A percentile compares a stretch with the other conserved stretches of the same genome.
phyloP scores from a whole-genome alignment of 2,329 filamentous ascomycete species.

The Cercospora sp. region DNA sequence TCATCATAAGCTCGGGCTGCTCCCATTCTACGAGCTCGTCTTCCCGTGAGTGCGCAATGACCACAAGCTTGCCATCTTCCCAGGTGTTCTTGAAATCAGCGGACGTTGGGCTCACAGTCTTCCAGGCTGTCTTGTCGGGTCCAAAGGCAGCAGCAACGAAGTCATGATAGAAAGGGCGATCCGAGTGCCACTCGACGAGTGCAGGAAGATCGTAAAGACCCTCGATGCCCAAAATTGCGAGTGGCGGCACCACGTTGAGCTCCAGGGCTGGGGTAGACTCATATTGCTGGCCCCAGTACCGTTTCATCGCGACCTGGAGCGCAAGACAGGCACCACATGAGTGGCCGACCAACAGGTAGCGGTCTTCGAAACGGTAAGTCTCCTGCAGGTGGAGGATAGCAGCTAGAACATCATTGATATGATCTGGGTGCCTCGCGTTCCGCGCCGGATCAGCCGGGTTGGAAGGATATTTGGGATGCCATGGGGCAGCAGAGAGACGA shows the following conservation, averaged over 20 bases:
- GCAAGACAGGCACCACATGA: conserved; percentile 64
- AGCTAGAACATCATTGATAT: conserved; percentile 58
- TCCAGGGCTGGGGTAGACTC: conserved; percentile 31
- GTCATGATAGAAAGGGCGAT: conserved; percentile 54
- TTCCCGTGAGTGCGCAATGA: conserved; percentile 49
- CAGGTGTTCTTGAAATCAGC: conserved; percentile 47
- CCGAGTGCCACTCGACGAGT: conserved; percentile 48
- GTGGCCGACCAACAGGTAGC: conserved; percentile 62
- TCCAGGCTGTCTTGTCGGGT: conserved; percentile 51
- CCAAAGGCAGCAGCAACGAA: conserved; percentile 66
- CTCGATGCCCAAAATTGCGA: conserved; percentile 60
- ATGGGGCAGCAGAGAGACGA: conserved; percentile 57
- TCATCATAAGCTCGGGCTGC: conserved; percentile 60
- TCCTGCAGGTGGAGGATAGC: conserved; percentile 55
- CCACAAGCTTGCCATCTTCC: conserved; percentile 42
- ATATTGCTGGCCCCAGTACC: conserved; percentile 37
- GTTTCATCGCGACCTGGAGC: conserved; percentile 59
- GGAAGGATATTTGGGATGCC: conserved; percentile 47
- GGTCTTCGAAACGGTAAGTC: conserved; percentile 45
- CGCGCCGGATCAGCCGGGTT: conserved; percentile 50
- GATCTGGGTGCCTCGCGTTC: conserved; percentile 59
- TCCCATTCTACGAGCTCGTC: conserved; percentile 55
- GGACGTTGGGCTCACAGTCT: conserved; percentile 55
- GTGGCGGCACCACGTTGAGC: conserved; percentile 42
- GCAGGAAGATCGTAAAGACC: conserved; percentile 67